phyloP scores from a whole-genome alignment of 2,329 filamentous ascomycete genomes.

The Parascedosporium putredinis region DNA sequence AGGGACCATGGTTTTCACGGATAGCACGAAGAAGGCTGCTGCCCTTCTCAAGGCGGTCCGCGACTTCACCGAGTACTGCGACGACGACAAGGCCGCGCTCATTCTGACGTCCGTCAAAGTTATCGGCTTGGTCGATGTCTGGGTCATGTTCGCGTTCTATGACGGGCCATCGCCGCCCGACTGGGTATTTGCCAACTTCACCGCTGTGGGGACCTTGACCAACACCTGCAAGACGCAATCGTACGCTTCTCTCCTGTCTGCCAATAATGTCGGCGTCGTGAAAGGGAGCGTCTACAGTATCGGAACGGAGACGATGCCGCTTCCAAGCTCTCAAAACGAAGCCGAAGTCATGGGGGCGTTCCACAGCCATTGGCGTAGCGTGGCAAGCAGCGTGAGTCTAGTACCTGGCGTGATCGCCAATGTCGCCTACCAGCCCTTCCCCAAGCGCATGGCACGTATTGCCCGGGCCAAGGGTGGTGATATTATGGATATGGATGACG shows the following conservation, averaged over 20 bases:
- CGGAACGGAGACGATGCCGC: constrained; percentile 24
- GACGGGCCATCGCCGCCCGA: constrained; percentile 43
- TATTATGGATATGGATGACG: constrained; percentile 27
- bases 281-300: constrained; percentile 26
- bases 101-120: constrained; percentile 38
- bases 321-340: constrained; percentile 19
- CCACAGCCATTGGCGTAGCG: constrained; percentile 22
- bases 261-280: constrained; percentile 18
- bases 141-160: constrained; percentile 54
- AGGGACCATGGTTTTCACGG: constrained; percentile 28
- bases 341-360: constrained; percentile 20
- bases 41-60: constrained; percentile 32
- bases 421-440: constrained; percentile 28
- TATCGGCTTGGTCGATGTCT: constrained; percentile 35
- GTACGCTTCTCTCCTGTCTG: constrained; percentile 10
- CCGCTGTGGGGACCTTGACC: constrained; percentile 18
- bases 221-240: constrained; percentile 17
- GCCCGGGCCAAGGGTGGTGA: constrained; percentile 25
- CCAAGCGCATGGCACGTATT: constrained; percentile 21
- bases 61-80: constrained; percentile 43
- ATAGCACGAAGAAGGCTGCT: constrained; percentile 18
- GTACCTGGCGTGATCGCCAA: constrained; percentile 5
- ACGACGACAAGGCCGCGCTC: constrained; percentile 48
- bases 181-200: constrained; percentile 25
- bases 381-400: constrained; percentile 13